Conservation (phyloP, 345 rosid species). For the Lenwebbia sp. region DNA sequence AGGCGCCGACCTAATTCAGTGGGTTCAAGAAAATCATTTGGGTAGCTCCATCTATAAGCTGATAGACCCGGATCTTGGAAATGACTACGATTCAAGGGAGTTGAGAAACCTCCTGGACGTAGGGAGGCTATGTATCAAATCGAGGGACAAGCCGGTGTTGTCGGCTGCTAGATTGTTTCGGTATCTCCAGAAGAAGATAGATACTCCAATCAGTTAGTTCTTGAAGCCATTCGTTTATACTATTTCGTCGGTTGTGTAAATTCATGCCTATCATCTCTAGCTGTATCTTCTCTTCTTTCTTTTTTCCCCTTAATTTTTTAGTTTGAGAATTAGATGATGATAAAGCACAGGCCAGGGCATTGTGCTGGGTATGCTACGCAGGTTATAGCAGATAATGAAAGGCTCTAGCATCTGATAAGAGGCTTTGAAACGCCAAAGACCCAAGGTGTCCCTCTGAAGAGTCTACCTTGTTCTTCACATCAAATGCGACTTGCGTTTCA, state of each 20-base stretch:
- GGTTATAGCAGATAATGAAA: background rate
- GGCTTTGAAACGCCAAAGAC: background rate
- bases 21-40: constrained; percentile 66
- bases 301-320: background rate
- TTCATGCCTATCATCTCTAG: background rate
- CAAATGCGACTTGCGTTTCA: background rate
- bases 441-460: background rate
- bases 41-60: constrained; percentile 59
- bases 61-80: constrained; percentile 89
- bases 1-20: constrained; percentile 48
- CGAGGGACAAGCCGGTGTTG: constrained; percentile 44
- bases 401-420: background rate
- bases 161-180: constrained; percentile 48
- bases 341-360: background rate
- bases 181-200: constrained; percentile 59
- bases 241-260: background rate
- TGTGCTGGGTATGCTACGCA: background rate
- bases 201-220: background rate
- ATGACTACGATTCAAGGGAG: constrained; percentile 45
- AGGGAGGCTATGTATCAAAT: constrained; percentile 63
- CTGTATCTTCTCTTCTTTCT: background rate
- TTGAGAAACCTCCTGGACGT: constrained; percentile 63
- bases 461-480: background rate
- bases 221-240: background rate
- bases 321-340: background rate